These are phyloP conservation scores for Jatropha multifida DNA, from an alignment of 441 rosid genomes.

Conservation along the genomic window DNA sequence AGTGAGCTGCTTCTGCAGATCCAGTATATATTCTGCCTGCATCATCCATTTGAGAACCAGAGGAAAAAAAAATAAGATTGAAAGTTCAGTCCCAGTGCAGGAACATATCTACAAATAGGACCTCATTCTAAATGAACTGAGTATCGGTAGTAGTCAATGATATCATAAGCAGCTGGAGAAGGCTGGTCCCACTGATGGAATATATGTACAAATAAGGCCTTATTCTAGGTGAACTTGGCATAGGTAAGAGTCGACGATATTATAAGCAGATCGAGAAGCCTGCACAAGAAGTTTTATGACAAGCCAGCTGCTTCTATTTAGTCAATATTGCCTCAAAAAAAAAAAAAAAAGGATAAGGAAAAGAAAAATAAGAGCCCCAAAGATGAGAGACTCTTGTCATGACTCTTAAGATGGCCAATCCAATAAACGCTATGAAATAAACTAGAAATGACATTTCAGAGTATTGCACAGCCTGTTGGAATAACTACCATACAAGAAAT, in stretches of 20 bases:
- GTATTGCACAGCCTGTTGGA: not conserved
- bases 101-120: not conserved
- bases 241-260: not conserved
- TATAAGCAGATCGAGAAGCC: not conserved
- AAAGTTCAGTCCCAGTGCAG: not conserved
- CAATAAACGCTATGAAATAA: not conserved
- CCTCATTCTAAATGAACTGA: slow-evolving; percentile 7
- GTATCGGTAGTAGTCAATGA: not conserved
- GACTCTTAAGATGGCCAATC: not conserved
- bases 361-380: too few species aligned
- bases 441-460: not conserved
- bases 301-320: not conserved
- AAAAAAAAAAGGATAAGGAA: too few species aligned
- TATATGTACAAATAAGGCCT: not conserved
- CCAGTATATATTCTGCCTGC: slow-evolving; percentile 84
- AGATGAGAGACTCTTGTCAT: not conserved
- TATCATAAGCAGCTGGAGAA: not conserved
- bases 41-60: slow-evolving; percentile 24
- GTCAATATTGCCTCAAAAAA: too few species aligned
- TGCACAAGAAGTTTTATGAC: not conserved
- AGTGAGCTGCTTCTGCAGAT: slow-evolving; percentile 90
- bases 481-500: not conserved
- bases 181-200: not conserved
- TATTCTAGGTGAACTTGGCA: slow-evolving; percentile 5
- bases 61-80: not conserved